A percentile compares a stretch with the other conserved stretches of the same genome.
Evolutionary conservation across 495 filamentous ascomycete species (phyloP).

Genomic region (Barbatosphaeria neglecta): DNA sequence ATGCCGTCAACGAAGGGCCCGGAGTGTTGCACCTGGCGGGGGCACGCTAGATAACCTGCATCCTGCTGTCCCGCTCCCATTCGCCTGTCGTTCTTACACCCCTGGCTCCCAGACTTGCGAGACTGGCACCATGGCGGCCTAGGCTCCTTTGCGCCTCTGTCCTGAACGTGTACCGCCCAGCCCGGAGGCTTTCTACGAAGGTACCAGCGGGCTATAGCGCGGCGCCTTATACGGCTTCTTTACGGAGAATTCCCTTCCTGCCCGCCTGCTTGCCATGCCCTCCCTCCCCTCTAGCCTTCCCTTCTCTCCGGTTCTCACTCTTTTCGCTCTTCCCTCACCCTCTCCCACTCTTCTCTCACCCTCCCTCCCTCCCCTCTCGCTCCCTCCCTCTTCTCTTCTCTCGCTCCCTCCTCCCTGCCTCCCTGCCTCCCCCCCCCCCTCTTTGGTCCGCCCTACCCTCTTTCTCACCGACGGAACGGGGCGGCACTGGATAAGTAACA

Average conservation of each 20-base stretch:
- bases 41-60: background rate
- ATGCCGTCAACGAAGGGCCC: background rate
- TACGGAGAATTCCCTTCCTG: background rate
- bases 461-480: background rate
- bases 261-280: too few relatives aligned
- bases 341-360: too few relatives aligned
- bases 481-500: background rate
- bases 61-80: background rate
- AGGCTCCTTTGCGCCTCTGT: background rate
- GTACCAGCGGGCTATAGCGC: background rate
- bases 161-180: background rate
- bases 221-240: background rate
- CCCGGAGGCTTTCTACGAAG: background rate
- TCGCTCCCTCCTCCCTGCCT: too few relatives aligned
- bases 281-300: too few relatives aligned
- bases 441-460: too few relatives aligned
- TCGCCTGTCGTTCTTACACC: background rate
- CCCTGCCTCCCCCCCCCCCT: too few relatives aligned
- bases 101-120: background rate
- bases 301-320: too few relatives aligned
- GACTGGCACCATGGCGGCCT: background rate
- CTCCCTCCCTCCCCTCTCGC: too few relatives aligned
- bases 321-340: too few relatives aligned
- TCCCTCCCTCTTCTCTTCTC: too few relatives aligned
- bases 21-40: background rate